Conservation (phyloP, 768 basidiomycete genomes). For the Tylopilus plumbeoviolaceoides region DNA sequence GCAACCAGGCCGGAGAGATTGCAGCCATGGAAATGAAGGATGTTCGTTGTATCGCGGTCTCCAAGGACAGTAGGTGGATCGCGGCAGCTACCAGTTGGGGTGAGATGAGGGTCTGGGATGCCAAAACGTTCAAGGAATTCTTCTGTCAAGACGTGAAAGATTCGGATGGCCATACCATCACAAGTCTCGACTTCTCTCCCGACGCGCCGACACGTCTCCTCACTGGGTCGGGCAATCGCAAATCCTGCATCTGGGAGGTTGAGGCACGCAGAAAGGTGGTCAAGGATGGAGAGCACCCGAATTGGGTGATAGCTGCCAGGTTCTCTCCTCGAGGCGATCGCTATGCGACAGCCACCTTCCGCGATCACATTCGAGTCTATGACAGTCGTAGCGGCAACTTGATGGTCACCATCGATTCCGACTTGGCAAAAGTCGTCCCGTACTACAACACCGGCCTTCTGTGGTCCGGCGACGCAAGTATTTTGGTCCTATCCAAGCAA, state of each 20-base stretch:
- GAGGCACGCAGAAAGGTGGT: not conserved
- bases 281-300: not conserved
- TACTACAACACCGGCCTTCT: constrained; percentile 14
- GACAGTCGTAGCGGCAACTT: not conserved
- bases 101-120: constrained; percentile 6
- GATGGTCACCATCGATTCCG: not conserved
- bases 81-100: constrained; percentile 12
- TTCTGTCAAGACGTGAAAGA: not conserved
- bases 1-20: not conserved
- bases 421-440: constrained; percentile 3
- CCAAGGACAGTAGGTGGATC: constrained; percentile 4
- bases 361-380: constrained; percentile 6
- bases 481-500: constrained; percentile 4
- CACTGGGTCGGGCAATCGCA: constrained; percentile 3
- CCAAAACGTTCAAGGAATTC: not conserved
- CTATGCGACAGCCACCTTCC: constrained; percentile 11
- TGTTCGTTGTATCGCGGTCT: constrained; percentile 7
- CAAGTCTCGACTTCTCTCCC: constrained; percentile 13
- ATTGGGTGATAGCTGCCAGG: constrained; percentile 12
- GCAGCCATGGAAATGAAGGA: not conserved
- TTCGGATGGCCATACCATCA: constrained; percentile 5
- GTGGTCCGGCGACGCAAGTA: not conserved
- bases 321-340: constrained; percentile 9
- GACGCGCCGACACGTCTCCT: constrained; percentile 1
- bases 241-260: constrained; percentile 5